A percentile compares a stretch with the other conserved stretches of the same genome.
These are phyloP conservation scores for Somion occarium DNA, from an alignment of 1,284 basidiomycete genomes.

Conservation along the genomic window DNA sequence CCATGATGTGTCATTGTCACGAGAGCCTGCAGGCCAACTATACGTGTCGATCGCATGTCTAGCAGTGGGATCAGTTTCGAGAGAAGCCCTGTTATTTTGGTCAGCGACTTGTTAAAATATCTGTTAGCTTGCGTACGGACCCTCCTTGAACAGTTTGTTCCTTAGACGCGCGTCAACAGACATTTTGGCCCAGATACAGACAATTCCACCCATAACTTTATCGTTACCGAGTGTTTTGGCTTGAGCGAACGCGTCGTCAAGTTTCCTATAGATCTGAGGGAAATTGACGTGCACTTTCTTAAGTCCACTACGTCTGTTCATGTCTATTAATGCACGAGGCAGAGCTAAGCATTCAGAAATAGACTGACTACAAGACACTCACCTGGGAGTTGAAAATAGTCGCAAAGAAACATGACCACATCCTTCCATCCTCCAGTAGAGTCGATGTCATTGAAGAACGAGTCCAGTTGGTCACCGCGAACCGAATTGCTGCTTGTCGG, in stretches of 20 bases:
- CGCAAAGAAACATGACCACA: conserved; percentile 44
- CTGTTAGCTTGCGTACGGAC: conserved; percentile 33
- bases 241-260: conserved; percentile 33
- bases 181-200: conserved; percentile 61
- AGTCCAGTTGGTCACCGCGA: conserved; percentile 13
- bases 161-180: conserved; percentile 53
- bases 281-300: conserved; percentile 59
- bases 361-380: conserved; percentile 11
- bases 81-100: conserved; percentile 40
- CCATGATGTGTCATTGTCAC: conserved; percentile 59
- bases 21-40: conserved; percentile 50
- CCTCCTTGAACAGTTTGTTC: conserved; percentile 51
- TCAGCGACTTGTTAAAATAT: not conserved
- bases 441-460: conserved; percentile 40
- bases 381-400: conserved; percentile 50
- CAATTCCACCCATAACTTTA: conserved; percentile 41
- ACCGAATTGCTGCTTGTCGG: not conserved
- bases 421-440: conserved; percentile 44
- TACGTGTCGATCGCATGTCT: conserved; percentile 38
- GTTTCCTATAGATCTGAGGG: conserved; percentile 40
- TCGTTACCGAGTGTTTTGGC: conserved; percentile 19
- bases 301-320: conserved; percentile 49
- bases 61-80: conserved; percentile 50
- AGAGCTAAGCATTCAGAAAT: not conserved
- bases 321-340: conserved; percentile 33